Evolutionary conservation across 1,284 basidiomycete species (phyloP).

Genomic region (Heterobasidion annosum): DNA sequence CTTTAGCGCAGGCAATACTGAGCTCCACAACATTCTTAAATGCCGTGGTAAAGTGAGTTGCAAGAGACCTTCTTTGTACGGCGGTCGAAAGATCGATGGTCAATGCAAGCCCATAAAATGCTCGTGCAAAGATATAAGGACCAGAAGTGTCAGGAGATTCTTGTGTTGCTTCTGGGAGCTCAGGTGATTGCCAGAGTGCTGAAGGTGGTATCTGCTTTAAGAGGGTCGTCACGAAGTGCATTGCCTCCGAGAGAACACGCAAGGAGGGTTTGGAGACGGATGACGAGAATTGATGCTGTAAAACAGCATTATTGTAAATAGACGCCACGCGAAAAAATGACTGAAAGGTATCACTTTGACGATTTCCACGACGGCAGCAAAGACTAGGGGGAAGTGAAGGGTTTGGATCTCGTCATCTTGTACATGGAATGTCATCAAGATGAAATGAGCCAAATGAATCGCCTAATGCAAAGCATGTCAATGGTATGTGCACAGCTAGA

Average conservation of each 20-base stretch:
- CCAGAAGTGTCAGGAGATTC: constrained; percentile 19
- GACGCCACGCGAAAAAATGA: background rate
- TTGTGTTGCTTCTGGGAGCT: constrained; percentile 23
- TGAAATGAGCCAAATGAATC: constrained; percentile 55
- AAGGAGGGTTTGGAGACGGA: constrained; percentile 20
- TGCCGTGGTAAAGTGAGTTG: constrained; percentile 43
- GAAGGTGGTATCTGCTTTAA: constrained; percentile 41
- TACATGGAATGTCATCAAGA: constrained; percentile 58
- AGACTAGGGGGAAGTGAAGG: constrained; percentile 75
- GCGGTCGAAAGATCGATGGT: constrained; percentile 11
- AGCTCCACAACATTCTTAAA: constrained; percentile 47
- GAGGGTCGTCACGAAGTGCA: constrained; percentile 25
- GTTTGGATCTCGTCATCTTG: constrained; percentile 79
- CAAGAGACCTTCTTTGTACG: constrained; percentile 15
- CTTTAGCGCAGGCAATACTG: constrained; percentile 33
- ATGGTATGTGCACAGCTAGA: background rate
- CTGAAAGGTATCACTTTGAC: constrained; percentile 38
- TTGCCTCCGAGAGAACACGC: constrained; percentile 2
- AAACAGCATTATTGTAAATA: too few species aligned
- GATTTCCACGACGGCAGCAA: constrained; percentile 55
- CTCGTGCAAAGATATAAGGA: constrained; percentile 46
- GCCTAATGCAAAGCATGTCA: constrained; percentile 29
- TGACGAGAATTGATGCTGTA: constrained; percentile 30
- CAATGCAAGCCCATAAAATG: constrained; percentile 46
- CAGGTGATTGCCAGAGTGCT: constrained; percentile 41